Evolutionary conservation across 306 rosid genomes (phyloP).

Genomic region (Lathyrus aphaca): DNA sequence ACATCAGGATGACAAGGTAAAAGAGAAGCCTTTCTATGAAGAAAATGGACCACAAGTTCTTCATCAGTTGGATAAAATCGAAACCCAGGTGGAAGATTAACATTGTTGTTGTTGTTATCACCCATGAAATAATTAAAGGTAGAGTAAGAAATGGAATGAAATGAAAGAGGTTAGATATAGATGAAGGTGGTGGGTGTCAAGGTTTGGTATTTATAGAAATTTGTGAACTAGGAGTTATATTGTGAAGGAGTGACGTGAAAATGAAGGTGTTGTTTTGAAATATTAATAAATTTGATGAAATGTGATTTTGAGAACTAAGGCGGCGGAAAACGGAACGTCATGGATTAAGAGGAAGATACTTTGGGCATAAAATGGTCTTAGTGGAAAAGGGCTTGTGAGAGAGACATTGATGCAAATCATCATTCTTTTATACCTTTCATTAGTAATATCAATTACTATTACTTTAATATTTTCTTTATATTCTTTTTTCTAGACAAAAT

Average conservation of each 20-base stretch:
- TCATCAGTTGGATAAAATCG: conserved; percentile 88
- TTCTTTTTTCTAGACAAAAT: too few species aligned
- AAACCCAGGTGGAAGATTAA: conserved; percentile 91
- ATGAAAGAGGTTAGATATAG: not conserved
- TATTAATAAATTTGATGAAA: not conserved
- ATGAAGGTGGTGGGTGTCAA: conserved; percentile 19
- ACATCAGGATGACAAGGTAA: conserved; percentile 93
- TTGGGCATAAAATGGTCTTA: conserved; percentile 40
- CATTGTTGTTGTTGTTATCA: conserved; percentile 54
- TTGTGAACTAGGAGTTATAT: not conserved
- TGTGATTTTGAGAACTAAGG: conserved; percentile 28
- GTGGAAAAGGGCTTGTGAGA: conserved; percentile 8
- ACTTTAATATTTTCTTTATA: too few species aligned
- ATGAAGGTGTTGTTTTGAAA: conserved; percentile 48
- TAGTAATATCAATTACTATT: too few species aligned
- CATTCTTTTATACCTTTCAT: conserved; percentile 4
- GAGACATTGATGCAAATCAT: not conserved
- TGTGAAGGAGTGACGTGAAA: conserved; percentile 51
- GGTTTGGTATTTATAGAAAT: conserved; percentile 54
- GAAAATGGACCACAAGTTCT: conserved; percentile 92
- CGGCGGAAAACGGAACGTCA: conserved; percentile 61
- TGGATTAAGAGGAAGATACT: conserved; percentile 2
- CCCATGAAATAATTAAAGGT: conserved; percentile 42
- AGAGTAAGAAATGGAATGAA: not conserved
- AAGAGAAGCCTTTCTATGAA: conserved; percentile 82